Conservation (phyloP, 305 asterid species). For the Fraxinus greggii region DNA sequence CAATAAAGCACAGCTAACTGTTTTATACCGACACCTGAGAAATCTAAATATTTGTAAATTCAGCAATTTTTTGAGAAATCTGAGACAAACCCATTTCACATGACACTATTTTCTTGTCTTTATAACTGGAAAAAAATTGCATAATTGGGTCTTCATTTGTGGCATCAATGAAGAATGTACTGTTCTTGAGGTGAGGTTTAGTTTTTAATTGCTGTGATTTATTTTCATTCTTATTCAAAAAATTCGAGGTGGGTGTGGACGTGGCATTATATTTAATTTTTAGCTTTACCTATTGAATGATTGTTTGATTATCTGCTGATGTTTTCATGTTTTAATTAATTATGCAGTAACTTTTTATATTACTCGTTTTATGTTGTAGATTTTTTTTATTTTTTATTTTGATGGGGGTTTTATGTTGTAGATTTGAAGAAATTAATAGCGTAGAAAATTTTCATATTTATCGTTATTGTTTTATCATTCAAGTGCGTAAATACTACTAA, state of each 20-base stretch:
- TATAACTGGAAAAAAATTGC: neutral
- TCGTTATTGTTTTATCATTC: neutral
- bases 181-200: conserved; percentile 38
- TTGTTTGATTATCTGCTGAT: conserved; percentile 23
- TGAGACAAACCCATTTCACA: neutral
- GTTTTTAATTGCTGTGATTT: neutral
- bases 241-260: conserved; percentile 17
- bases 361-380: conserved; percentile 24
- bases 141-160: conserved; percentile 21
- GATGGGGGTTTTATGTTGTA: conserved; percentile 21
- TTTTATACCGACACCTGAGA: neutral
- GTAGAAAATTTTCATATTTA: neutral
- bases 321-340: conserved; percentile 5
- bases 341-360: conserved; percentile 28
- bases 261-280: conserved; percentile 3
- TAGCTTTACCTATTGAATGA: conserved; percentile 10
- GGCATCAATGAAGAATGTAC: conserved; percentile 18
- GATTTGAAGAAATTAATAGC: conserved; percentile 25
- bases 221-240: conserved; percentile 16
- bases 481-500: neutral
- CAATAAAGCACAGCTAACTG: neutral
- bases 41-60: neutral
- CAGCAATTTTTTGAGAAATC: neutral
- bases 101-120: neutral
- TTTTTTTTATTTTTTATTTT: no score